Base-by-base conservation (phyloP, 225 moss, liverwort and hornwort genomes). In the Pseudoscleropodium purum region DNA sequence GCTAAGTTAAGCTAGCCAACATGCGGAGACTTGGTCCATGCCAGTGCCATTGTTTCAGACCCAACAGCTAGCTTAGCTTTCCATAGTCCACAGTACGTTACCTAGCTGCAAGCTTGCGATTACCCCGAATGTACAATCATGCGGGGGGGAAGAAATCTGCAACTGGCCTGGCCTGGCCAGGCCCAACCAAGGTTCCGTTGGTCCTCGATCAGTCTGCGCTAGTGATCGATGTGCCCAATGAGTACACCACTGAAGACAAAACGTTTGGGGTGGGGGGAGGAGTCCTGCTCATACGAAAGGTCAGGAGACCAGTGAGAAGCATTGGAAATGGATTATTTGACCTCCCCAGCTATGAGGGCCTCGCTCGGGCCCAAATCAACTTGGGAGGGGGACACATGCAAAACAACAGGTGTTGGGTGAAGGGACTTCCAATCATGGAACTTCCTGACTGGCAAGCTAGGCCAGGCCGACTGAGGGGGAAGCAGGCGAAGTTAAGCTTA, bases 21-120 rank as follows among this genome's bases (percentile, higher is more conserved):
- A 17, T n/a, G 60, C 60, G 60, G 79, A 45, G 89, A 92, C 90
- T 81, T 17, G 84, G 90, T 92, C 90, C 30, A 59, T 72, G 83
- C n/a, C 92, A 86, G 83, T 34, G 59, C 79, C 62, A 69, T 69
- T 16, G 89, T 43, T 86, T n/a, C 59, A 75, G 89, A 81, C 81
- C 84, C 59, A 75, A 47, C 89, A 89, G 84, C 91, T 87, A 60
- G 60, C 60, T 47, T 47, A 47, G 10, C 47, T 89, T 76, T 92
- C 79, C 89, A 84, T 80, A 80, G 64, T 72, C 70, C 59, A 29
- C 60, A 18, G 30, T 52, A 23, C 14, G 12, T 52, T 79, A 57
- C 85, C 88, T n/a, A n/a, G n/a, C n/a, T 85, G 85, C 88, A 88
- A 37, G 67, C 52, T 15, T 14, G 52, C 26, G 62, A 62, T 61